phyloP scores from a whole-genome alignment of 805 yeast genomes.

The Ogataea corticis region DNA sequence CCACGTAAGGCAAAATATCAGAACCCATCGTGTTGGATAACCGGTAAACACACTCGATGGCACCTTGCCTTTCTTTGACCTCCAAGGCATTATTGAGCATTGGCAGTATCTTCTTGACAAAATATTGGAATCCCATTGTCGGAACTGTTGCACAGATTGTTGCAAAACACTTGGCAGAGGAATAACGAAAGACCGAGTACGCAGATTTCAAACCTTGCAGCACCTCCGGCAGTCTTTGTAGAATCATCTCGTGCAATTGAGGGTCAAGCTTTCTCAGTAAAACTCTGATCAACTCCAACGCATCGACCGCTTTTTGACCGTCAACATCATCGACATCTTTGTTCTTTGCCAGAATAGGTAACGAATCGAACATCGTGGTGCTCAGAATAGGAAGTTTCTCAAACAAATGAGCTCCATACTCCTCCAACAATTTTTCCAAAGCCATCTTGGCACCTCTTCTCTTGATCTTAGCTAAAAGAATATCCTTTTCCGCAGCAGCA shows the following conservation, averaged over 20 bases:
- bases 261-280: constrained; percentile 61
- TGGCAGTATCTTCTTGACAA: constrained; percentile 79
- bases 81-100: constrained; percentile 75
- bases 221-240: constrained; percentile 53
- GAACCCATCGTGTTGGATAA: constrained; percentile 83
- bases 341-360: constrained; percentile 34
- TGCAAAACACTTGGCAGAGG: constrained; percentile 88
- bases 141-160: constrained; percentile 71
- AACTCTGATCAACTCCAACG: constrained; percentile 78
- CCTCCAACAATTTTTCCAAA: constrained; percentile 55
- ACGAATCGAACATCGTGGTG: constrained; percentile 64
- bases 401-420: constrained; percentile 58
- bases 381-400: constrained; percentile 64
- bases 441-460: constrained; percentile 81
- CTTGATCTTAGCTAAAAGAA: constrained; percentile 74
- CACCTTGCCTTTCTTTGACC: constrained; percentile 81
- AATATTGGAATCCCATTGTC: constrained; percentile 67
- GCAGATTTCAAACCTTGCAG: constrained; percentile 58
- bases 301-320: constrained; percentile 85
- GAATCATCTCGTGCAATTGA: constrained; percentile 50
- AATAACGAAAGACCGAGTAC: constrained; percentile 83
- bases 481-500: constrained; percentile 58
- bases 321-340: constrained; percentile 39
- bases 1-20: constrained; percentile 88
- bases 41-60: constrained; percentile 88